Base-by-base conservation (phyloP, 106 monocot species). In the Dioscorea zingiberensis region DNA sequence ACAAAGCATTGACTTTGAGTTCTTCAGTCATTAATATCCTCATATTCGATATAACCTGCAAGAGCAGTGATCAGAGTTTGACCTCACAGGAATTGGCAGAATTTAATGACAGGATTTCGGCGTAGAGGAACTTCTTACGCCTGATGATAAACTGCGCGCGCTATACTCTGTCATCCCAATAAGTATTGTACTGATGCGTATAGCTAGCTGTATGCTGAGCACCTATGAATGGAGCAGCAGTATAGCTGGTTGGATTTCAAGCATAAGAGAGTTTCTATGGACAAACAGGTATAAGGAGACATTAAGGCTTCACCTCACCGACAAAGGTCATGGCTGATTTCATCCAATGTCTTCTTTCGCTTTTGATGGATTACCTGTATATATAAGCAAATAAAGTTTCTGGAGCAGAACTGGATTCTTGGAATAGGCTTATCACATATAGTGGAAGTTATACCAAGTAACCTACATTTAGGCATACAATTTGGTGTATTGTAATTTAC, bases 341-440 rank as follows among this genome's bases (percentile, higher is more conserved):
- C 98, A 84, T 89, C 89, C 59, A 93, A 64, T 18, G 88, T 89
- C 74, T 93, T 98, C 78, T 82, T 98, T 27, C 92, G 86, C 65
- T 98, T 98, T 82, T 98, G 98, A 79, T 98, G 98, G 53, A 98
- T 98, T 44, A 98, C 98, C 98, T 98, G 69, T n/a, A n/a, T n/a
- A n/a, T 27, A 67, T 21, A 57, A 21, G 54, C 29, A 62, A n/a
- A n/a, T n/a, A 65, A n/a, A 59, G 27, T 55, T 55, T 38, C 38
- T 38, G 38, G n/a, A n/a, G n/a, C n/a, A 38, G 10, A 2, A 38
- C 38, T 0, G 38, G 6, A 38, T 38, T 38, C 38, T 38, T 38
- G 38, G 38, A 38, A 7, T 30, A 7, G 30, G n/a, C n/a, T n/a
- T n/a, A n/a, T n/a, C n/a, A n/a, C n/a, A n/a, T n/a, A n/a, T n/a